Conservation (phyloP, 768 basidiomycete genomes). For the Lactarius trivialis region DNA sequence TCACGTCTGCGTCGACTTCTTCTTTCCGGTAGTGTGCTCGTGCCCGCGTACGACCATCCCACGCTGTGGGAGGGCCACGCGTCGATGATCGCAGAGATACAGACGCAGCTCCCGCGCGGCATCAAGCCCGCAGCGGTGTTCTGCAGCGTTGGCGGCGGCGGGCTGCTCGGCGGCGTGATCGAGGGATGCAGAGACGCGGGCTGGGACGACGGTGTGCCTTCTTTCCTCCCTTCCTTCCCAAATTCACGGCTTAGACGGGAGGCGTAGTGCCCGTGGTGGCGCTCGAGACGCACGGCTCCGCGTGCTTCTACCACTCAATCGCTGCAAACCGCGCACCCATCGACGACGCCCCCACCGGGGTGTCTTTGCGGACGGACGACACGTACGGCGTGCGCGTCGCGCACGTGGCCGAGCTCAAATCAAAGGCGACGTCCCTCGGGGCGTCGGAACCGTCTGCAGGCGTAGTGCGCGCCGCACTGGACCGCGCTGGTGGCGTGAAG, state of each 20-base stretch:
- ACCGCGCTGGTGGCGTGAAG: slow-evolving; percentile 48
- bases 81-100: slow-evolving; percentile 65
- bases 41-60: slow-evolving; percentile 67
- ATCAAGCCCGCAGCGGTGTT: slow-evolving; percentile 62
- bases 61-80: slow-evolving; percentile 70
- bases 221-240: neutral
- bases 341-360: slow-evolving; percentile 36
- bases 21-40: slow-evolving; percentile 44
- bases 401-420: slow-evolving; percentile 50
- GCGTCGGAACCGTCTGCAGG: slow-evolving; percentile 58
- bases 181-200: slow-evolving; percentile 54
- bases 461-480: slow-evolving; percentile 59
- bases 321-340: slow-evolving; percentile 43
- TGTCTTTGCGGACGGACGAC: slow-evolving; percentile 36
- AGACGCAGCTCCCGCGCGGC: slow-evolving; percentile 39
- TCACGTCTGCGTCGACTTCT: neutral
- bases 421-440: slow-evolving; percentile 64
- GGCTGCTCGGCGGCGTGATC: slow-evolving; percentile 63
- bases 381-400: slow-evolving; percentile 48
- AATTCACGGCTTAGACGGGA: neutral
- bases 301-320: slow-evolving; percentile 68
- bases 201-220: slow-evolving; percentile 58
- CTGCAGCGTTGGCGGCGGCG: slow-evolving; percentile 73
- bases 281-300: slow-evolving; percentile 64
- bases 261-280: slow-evolving; percentile 54